Evolutionary conservation across 2,329 filamentous ascomycete genomes (phyloP), one percentile per base, ranked within the genome.

Genomic region (Chalaropsis ovoidea): DNA sequence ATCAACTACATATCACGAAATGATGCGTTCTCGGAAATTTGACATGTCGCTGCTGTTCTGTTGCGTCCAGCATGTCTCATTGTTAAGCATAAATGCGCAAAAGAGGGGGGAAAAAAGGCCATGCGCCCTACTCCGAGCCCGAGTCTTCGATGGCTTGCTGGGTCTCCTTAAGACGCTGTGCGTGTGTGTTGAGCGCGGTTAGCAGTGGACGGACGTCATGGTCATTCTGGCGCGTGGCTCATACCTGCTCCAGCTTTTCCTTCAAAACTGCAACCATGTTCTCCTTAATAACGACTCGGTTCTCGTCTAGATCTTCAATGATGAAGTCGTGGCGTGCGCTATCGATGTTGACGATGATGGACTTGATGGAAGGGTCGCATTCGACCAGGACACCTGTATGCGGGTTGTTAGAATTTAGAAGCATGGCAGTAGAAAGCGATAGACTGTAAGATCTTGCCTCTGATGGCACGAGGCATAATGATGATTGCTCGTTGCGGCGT

Each of bases 311-410:
- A 69, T 91, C 87, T 71, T 91, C 87, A 68, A 91, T 88, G 72
- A 93, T 88, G 73, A 85, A 89, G 69, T 86, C 84, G 74, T 91
- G 85, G 70, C 81, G 80, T 66, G 83, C 79, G 71, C 79, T 82
- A 75, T 93, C 86, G 70, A 93, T 88, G 71, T 86, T 88, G 70
- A 89, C 79, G 72, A 93, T 87, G 78, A 92, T 90, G 69, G 89
- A 88, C 76, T 91, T 92, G 80, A 93, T 91, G 56, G 87, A 89
- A n/a, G 89, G 86, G 73, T 93, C 89, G 76, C 87, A 90, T 75
- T 90, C 84, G 75, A 93, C 85, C 69, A 93, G 81, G 35, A 89
- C 86, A 68, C 88, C 88, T 83, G 63, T 22, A 39, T 19, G 66
- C 45, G 31, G 66, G 39, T 22, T 22, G 52, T 67, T 43, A 65